These are phyloP conservation scores for Panellus pusillus DNA, from an alignment of 768 basidiomycete species.

Conservation along the genomic window DNA sequence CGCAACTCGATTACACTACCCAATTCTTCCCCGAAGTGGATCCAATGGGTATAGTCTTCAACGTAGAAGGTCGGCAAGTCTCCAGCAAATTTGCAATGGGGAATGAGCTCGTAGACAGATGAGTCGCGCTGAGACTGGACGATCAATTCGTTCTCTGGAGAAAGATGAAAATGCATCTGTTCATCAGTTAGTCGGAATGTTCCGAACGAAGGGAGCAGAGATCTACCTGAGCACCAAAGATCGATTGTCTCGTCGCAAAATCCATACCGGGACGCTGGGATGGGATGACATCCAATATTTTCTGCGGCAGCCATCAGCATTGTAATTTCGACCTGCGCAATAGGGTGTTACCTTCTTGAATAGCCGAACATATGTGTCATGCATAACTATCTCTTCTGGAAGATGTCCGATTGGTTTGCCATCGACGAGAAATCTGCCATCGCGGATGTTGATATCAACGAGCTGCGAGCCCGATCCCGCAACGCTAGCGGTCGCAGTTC, in stretches of 20 bases:
- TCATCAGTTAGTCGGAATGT: too few relatives aligned
- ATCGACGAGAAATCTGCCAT: constrained; percentile 40
- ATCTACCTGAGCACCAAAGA: constrained; percentile 26
- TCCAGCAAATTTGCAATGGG: constrained; percentile 23
- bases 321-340: too few relatives aligned
- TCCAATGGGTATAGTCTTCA: constrained; percentile 35
- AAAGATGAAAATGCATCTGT: constrained; percentile 33
- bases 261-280: constrained; percentile 33
- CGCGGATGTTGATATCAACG: constrained; percentile 41
- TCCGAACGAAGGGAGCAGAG: not conserved
- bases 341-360: constrained; percentile 39
- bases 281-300: constrained; percentile 36
- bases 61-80: constrained; percentile 34
- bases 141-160: constrained; percentile 23
- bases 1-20: constrained; percentile 32
- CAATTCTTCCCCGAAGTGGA: constrained; percentile 18
- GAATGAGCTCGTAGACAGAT: constrained; percentile 34
- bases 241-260: constrained; percentile 27
- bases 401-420: constrained; percentile 41
- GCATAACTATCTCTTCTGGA: constrained; percentile 30
- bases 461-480: constrained; percentile 24
- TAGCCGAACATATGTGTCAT: constrained; percentile 35
- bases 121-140: constrained; percentile 28
- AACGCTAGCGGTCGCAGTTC: constrained; percentile 20
- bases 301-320: constrained; percentile 18